Evolutionary conservation across 257 asterid genomes (phyloP).

Genomic region (Orobanche coerulescens): DNA sequence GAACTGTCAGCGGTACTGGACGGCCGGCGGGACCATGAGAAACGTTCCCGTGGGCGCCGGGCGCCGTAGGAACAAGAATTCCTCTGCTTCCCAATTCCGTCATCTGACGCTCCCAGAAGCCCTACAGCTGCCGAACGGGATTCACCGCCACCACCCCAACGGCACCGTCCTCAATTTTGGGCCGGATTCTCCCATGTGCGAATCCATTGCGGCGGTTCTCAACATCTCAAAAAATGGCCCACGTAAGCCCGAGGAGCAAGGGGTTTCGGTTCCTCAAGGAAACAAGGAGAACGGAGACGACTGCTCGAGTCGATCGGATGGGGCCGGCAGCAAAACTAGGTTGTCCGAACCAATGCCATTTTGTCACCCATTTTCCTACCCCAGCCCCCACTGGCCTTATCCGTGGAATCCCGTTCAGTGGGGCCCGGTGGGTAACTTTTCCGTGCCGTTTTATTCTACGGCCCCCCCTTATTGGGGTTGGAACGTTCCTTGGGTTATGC

Average conservation of each 20-base stretch:
- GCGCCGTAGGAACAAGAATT: slow-evolving; percentile 81
- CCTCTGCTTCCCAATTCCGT: slow-evolving; percentile 45
- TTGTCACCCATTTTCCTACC: slow-evolving; percentile 34
- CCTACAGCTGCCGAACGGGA: slow-evolving; percentile 37
- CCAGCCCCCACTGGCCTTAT: slow-evolving; percentile 72
- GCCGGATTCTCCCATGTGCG: slow-evolving; percentile 54
- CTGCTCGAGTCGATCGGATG: slow-evolving; percentile 25
- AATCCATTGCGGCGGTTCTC: slow-evolving; percentile 59
- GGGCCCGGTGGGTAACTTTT: slow-evolving; percentile 46
- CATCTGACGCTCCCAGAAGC: slow-evolving; percentile 43
- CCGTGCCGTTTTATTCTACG: slow-evolving; percentile 50
- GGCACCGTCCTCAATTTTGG: slow-evolving; percentile 59
- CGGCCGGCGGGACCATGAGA: slow-evolving; percentile 98
- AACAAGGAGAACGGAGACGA: slow-evolving; percentile 34
- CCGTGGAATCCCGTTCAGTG: slow-evolving; percentile 54
- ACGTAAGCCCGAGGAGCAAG: slow-evolving; percentile 37
- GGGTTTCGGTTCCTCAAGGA: slow-evolving; percentile 27
- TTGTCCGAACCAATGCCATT: slow-evolving; percentile 27
- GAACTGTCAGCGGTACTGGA: slow-evolving; percentile 98
- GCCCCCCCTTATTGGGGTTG: slow-evolving; percentile 66
- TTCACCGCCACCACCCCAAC: slow-evolving; percentile 38
- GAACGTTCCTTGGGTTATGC: slow-evolving; percentile 43
- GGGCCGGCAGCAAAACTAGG: slow-evolving; percentile 27
- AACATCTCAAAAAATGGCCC: slow-evolving; percentile 40
- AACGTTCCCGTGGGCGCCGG: slow-evolving; percentile 97